Conservation (phyloP, 257 asterid genomes). For the Echites panduratus region DNA sequence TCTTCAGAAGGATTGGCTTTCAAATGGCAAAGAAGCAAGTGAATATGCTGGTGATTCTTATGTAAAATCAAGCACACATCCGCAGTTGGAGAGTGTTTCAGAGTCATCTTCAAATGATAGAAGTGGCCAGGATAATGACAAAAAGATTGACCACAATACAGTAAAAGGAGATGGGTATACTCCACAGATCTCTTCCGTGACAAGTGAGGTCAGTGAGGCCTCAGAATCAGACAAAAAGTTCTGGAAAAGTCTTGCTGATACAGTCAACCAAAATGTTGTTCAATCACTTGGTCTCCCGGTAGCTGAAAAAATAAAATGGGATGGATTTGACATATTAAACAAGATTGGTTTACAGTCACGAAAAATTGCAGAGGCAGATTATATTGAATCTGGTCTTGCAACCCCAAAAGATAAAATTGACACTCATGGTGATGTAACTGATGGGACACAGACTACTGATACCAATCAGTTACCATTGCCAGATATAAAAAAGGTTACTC, state of each 20-base stretch:
- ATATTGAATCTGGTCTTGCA: slow-evolving; percentile 86
- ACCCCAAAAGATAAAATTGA: slow-evolving; percentile 47
- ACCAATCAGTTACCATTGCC: slow-evolving; percentile 42
- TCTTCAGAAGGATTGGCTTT: slow-evolving; percentile 49
- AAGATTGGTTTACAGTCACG: slow-evolving; percentile 63
- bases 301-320: slow-evolving; percentile 77
- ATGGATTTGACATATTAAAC: slow-evolving; percentile 62
- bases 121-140: slow-evolving; percentile 15
- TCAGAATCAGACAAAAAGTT: slow-evolving; percentile 58
- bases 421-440: slow-evolving; percentile 25
- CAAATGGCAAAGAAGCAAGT: slow-evolving; percentile 22
- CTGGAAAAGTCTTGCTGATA: slow-evolving; percentile 68
- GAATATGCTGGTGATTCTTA: slow-evolving; percentile 12
- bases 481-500: slow-evolving; percentile 73
- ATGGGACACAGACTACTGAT: slow-evolving; percentile 25
- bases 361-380: slow-evolving; percentile 66
- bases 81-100: slow-evolving; percentile 18
- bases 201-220: slow-evolving; percentile 28
- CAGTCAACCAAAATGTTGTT: slow-evolving; percentile 52
- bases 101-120: slow-evolving; percentile 29
- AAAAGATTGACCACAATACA: slow-evolving; percentile 11
- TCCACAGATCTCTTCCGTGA: slow-evolving; percentile 11
- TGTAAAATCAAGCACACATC: slow-evolving; percentile 20
- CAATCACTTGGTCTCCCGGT: slow-evolving; percentile 66
- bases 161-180: slow-evolving; percentile 13